Base-by-base conservation (phyloP, 495 filamentous ascomycete genomes). In the Penicillium daleae region DNA sequence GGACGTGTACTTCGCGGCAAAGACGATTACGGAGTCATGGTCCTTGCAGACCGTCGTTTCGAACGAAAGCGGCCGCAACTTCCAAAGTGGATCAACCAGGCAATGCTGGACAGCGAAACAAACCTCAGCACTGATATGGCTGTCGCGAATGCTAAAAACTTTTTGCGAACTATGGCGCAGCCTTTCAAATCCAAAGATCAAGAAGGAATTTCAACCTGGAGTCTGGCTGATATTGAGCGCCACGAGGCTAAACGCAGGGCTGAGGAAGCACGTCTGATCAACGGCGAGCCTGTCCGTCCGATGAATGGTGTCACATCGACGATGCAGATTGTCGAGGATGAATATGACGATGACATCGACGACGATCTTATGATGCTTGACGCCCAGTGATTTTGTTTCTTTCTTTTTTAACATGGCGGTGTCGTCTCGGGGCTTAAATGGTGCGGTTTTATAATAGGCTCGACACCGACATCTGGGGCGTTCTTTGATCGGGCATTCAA, bases 11-110 rank as follows among this genome's bases (percentile, higher is more conserved):
- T 99, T 27, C 85, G 96, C 62, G 96, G 95, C 35, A 99, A 99
- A 74, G 95, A 98, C 72, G 95, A 99, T 73, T 99, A 99, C 77
- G 96, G 96, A 3, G 89, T 98, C 74, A 99, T 99, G 95, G 93
- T 99, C 13, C 78, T 99, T 19, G 96, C 96, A 17, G 96, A 99
- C 74, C 84, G 90, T 12, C 85, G 96, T 7, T 99, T 97, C 78
- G 85, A 89, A 72, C 90, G 91, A 78, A 98, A 97, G 76, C 84
- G 94, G 29, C 81, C 69, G 13, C 96, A 99, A 76, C 82, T 99
- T 53, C 96, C 96, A 1, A 96, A 96, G 72, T 99, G 96, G 96
- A 99, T 99, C 74, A 90, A 89, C 66, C 90, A 95, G 69, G 92
- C 90, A 0, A 79, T 99, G 69, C 72, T 90, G 21, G 93, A 96